Percentiles rank a stretch among this genome's conserved stretches.
These are phyloP conservation scores for Salix brachista DNA, from an alignment of 345 rosid genomes.

Conservation along the genomic window DNA sequence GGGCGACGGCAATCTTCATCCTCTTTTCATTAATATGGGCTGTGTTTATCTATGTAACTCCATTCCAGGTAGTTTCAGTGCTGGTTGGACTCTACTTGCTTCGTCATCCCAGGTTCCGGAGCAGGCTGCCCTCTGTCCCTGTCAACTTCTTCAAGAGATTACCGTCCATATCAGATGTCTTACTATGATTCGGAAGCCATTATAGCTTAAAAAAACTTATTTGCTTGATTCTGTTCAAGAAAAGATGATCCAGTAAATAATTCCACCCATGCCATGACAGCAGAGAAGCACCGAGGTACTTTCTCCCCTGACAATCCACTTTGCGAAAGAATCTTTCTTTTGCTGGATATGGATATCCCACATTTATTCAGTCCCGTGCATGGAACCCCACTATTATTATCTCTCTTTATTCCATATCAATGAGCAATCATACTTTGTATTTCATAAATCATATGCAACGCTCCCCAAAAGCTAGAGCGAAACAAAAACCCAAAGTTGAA, in stretches of 20 bases:
- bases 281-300: neutral
- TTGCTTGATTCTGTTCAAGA: neutral
- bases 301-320: neutral
- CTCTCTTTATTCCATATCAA: conserved; percentile 10
- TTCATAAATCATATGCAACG: neutral
- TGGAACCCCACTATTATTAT: conserved; percentile 20
- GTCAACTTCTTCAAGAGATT: conserved; percentile 38
- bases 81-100: conserved; percentile 26
- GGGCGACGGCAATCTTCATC: conserved; percentile 33
- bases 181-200: conserved; percentile 13
- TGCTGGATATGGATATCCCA: conserved; percentile 15
- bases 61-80: conserved; percentile 29
- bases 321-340: conserved; percentile 15
- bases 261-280: conserved; percentile 1
- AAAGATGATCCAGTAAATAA: conserved; percentile 9
- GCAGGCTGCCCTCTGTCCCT: conserved; percentile 30
- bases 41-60: conserved; percentile 31
- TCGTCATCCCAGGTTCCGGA: conserved; percentile 33
- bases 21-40: conserved; percentile 24
- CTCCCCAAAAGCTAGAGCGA: neutral
- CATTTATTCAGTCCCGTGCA: conserved; percentile 13
- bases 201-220: neutral
- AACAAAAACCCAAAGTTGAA: neutral
- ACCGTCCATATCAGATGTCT: conserved; percentile 26
- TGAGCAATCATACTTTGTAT: neutral